Evolutionary conservation across 1,284 basidiomycete genomes (phyloP).

Genomic region (Omphalotus olearius): DNA sequence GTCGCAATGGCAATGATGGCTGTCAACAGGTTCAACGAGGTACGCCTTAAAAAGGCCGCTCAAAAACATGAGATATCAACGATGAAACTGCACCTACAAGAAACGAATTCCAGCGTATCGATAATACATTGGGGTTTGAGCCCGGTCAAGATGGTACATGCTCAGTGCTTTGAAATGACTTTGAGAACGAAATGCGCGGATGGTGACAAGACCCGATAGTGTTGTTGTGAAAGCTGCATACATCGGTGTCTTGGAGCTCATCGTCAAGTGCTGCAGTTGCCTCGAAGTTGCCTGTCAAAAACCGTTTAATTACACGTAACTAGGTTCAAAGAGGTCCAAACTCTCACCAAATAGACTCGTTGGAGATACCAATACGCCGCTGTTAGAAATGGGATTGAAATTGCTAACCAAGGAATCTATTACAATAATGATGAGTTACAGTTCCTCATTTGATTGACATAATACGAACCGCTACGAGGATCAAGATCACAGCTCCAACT

Average conservation of each 20-base stretch:
- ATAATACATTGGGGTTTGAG: slow-evolving; percentile 23
- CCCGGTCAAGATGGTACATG: slow-evolving; percentile 18
- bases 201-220: slow-evolving; percentile 21
- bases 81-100: slow-evolving; percentile 15
- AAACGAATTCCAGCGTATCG: slow-evolving; percentile 23
- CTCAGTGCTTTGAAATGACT: slow-evolving; percentile 16
- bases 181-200: slow-evolving; percentile 20
- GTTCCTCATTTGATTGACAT: not conserved
- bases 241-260: slow-evolving; percentile 22
- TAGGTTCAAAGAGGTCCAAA: not conserved
- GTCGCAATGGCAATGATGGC: slow-evolving; percentile 20
- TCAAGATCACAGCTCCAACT: slow-evolving; percentile 19
- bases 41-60: slow-evolving; percentile 17
- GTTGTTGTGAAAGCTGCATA: slow-evolving; percentile 22
- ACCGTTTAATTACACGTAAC: not conserved
- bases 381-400: slow-evolving; percentile 16
- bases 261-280: slow-evolving; percentile 20
- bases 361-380: slow-evolving; percentile 15
- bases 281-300: slow-evolving; percentile 15
- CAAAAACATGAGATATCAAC: not conserved
- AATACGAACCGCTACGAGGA: slow-evolving; percentile 15
- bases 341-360: slow-evolving; percentile 16
- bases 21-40: slow-evolving; percentile 19
- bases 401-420: slow-evolving; percentile 18
- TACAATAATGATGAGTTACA: not conserved